phyloP scores from a whole-genome alignment of 495 filamentous ascomycete species.

The Penicillium diatomitis region DNA sequence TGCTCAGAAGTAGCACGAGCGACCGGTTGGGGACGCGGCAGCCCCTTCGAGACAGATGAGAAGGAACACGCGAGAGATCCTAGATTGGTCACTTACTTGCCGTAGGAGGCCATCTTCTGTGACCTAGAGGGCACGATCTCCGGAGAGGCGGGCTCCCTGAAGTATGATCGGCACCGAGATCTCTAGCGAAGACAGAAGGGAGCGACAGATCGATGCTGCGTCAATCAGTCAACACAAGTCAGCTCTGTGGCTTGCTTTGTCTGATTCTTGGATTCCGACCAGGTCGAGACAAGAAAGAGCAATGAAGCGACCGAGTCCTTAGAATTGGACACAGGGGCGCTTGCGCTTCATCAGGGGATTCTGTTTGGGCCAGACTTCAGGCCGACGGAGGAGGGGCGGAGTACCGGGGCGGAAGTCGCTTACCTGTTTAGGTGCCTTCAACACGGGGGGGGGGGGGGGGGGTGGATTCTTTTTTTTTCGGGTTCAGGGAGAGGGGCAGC shows the following conservation, averaged over 20 bases:
- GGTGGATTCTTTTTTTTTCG: not conserved
- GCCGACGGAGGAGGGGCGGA: not conserved
- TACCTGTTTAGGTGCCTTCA: not conserved
- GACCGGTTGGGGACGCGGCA: too few species aligned
- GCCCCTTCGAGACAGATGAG: too few species aligned
- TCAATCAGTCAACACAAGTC: too few species aligned
- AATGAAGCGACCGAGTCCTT: too few species aligned
- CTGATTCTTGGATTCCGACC: too few species aligned
- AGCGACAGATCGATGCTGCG: too few species aligned
- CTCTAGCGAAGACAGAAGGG: constrained; percentile 7
- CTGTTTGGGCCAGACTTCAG: too few species aligned
- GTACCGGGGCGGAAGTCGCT: constrained; percentile 1
- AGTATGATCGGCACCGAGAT: constrained; percentile 17
- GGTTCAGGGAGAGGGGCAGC: not conserved
- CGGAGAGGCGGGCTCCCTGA: not conserved
- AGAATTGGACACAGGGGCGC: too few species aligned
- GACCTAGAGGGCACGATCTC: constrained; percentile 5
- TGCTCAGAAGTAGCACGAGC: too few species aligned
- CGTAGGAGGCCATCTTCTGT: constrained; percentile 25
- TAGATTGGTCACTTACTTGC: constrained; percentile 26
- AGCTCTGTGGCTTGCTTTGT: too few species aligned
- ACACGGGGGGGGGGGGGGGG: not conserved
- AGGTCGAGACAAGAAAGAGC: too few species aligned
- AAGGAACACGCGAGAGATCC: not conserved
- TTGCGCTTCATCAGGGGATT: too few species aligned